Evolutionary conservation across 2,329 filamentous ascomycete genomes (phyloP), one percentile per base, ranked within the genome.

Genomic region (Metarhizium brunneum): DNA sequence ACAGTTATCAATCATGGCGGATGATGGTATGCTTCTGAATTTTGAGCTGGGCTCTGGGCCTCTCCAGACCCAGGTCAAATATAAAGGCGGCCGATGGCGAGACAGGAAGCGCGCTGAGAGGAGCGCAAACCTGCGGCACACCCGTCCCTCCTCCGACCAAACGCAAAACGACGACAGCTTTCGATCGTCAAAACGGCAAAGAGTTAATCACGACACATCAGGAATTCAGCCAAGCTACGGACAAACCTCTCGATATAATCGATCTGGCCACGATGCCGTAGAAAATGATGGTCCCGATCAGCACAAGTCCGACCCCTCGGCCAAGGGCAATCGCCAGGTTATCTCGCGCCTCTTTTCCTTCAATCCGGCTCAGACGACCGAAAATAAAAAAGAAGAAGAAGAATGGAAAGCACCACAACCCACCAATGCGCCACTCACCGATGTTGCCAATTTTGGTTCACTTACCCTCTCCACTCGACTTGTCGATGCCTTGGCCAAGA

Each of bases 11-110:
- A 60, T 48, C 58, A 96, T 97, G 92, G 89, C 89, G 53, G 92
- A 97, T 76, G 89, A 95, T 84, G 91, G 91, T 63, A 88, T 99
- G 83, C 81, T 96, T 56, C 77, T 97, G 68, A 97, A 97, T 65
- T 96, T 97, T 69, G 85, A 90, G 64, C 76, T 96, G 56, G 81
- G 83, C 32, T 84, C 89, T 58, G 80, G 76, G 18, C 80, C 87
- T 13, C 69, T 89, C 54, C 79, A 85, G 58, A 76, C 80, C 6
- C 74, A 81, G 54, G 75, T 81, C 58, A 84, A 79, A 62, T 89
- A 95, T 71, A 94, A 88, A 68, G 94, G 94, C 62, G 94, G 94
- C n/a, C 83, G 84, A 64, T 99, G 94, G 94, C 87, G 88, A 67
- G 92, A 96, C 68, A 83, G 94, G 59, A 80, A 92, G 58, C 86